Base-by-base conservation (phyloP, 176 grass and related monocot genomes). In the Pontederia crassipes region DNA sequence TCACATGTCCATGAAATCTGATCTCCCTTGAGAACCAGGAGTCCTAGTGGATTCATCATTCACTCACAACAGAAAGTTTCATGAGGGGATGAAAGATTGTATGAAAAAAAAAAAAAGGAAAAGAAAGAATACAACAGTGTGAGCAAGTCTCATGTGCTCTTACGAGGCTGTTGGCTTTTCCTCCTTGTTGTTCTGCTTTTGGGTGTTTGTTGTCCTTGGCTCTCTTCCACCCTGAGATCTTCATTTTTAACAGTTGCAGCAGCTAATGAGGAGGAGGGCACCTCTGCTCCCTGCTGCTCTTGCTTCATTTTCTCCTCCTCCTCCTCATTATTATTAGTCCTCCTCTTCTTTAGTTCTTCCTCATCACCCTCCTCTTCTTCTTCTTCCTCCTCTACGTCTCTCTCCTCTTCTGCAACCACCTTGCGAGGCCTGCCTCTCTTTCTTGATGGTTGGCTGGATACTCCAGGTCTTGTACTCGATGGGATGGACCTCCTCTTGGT, bases 151-250 rank as follows among this genome's bases (percentile, higher is more conserved):
- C 63, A 66, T 4, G 63, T 50, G 63, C 63, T 66, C 48, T 66
- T 66, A 66, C 63, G 63, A 29, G 63, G 63, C 17, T 51, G 63
- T 15, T 66, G 63, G 63, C 63, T 66, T 52, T 66, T 66, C 28
- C 63, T 66, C 4, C 63, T 40, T 40, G 32, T 66, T 52, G 63
- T 66, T 66, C 63, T 66, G 63, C 61, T 66, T 11, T 26, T 66
- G 11, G 63, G 47, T n/a, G n/a, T 62, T 28, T 59, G 57, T 17
- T 66, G 63, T 11, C 11, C 40, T 61, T 28, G 47, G 13, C 2
- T 48, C 58, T 9, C 58, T 10, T 15, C 58, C 13, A 35, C 13
- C 8, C 15, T 61, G 32, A 40, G 32, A 13, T 61, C 32, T 40
- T 40, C 32, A 4, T 5, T 40, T 1, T 40, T 40, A 40, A 40